These are phyloP conservation scores for Ceratobasidium sp. DNA, from an alignment of 1,284 basidiomycete genomes.

Conservation along the genomic window DNA sequence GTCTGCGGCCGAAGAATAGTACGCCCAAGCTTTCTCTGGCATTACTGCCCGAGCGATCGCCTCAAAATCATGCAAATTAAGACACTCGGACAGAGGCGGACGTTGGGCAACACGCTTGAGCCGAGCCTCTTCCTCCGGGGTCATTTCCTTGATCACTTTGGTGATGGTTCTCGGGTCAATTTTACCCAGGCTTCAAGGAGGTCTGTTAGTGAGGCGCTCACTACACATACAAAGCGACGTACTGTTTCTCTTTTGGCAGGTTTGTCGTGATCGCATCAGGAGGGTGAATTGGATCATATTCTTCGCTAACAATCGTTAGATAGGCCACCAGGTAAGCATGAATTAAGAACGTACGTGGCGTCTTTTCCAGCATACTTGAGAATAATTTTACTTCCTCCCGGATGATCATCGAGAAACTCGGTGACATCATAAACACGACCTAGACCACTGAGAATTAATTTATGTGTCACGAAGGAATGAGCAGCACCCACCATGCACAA, in stretches of 20 bases:
- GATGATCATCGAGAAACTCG: constrained; percentile 75
- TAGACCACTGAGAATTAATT: too few species aligned
- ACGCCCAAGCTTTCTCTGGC: constrained; percentile 85
- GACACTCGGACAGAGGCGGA: constrained; percentile 76
- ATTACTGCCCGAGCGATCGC: constrained; percentile 76
- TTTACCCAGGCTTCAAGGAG: constrained; percentile 63
- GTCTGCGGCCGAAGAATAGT: constrained; percentile 86
- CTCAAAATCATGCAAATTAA: constrained; percentile 94
- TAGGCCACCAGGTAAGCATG: background rate
- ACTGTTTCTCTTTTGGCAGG: constrained; percentile 79
- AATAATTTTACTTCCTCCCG: constrained; percentile 71
- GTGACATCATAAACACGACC: constrained; percentile 79
- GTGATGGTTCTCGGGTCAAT: constrained; percentile 69
- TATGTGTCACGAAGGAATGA: constrained; percentile 23
- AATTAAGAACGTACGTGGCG: constrained; percentile 61
- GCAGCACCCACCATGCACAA: constrained; percentile 72
- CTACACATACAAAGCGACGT: constrained; percentile 44
- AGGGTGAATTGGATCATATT: constrained; percentile 87
- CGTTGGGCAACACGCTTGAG: constrained; percentile 59
- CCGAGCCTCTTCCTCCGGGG: constrained; percentile 66
- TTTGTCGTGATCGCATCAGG: constrained; percentile 86
- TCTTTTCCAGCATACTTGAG: constrained; percentile 78
- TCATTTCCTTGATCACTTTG: constrained; percentile 59
- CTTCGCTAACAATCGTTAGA: constrained; percentile 55
- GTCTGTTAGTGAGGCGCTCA: constrained; percentile 36